Evolutionary conservation across 306 rosid species (phyloP), one percentile per base, ranked within the genome.

Genomic region (Prunus mira): DNA sequence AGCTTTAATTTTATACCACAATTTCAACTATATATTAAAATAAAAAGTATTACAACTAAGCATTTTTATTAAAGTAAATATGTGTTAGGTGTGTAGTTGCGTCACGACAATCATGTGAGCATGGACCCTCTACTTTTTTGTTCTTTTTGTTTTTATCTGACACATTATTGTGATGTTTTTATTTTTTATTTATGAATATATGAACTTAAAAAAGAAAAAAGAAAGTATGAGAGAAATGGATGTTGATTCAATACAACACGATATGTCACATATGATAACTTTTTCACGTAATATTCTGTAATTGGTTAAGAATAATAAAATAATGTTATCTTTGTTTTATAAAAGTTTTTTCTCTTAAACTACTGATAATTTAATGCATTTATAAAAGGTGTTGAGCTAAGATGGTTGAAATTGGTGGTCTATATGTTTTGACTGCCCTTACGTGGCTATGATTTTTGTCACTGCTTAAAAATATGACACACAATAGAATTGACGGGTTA

Each of bases 311-410:
- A 32, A 32, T 32, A 32, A 0, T 0, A 34, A 34, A 34, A 1
- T 0, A 34, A 0, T 1, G 0, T 6, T 34, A 34, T 34, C 1
- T 1, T 0, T 0, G 0, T 5, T 34, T 34, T 34, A 34, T 5
- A 34, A 5, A 34, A 5, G 0, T 5, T 0, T 34, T 34, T 34
- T 6, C 2, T 1, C 41, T 0, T 34, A 1, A 38, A 38, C 6
- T 2, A 38, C 2, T 6, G 2, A 38, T 38, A 38, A 7, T 38
- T 38, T 38, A 4, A 7, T 38, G 9, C 6, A 7, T 38, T 38
- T 38, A 38, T 38, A 7, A 38, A 38, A 38, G 43, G 2, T 38
- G 2, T 38, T 38, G 43, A 7, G 43, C 43, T 7, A 38, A 38
- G 9, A 38, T 38, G 9, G 43, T 38, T 38, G 43, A 38, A 38